Evolutionary conservation across 2,329 filamentous ascomycete species (phyloP).

Genomic region (Dryadomyces quercivorus): DNA sequence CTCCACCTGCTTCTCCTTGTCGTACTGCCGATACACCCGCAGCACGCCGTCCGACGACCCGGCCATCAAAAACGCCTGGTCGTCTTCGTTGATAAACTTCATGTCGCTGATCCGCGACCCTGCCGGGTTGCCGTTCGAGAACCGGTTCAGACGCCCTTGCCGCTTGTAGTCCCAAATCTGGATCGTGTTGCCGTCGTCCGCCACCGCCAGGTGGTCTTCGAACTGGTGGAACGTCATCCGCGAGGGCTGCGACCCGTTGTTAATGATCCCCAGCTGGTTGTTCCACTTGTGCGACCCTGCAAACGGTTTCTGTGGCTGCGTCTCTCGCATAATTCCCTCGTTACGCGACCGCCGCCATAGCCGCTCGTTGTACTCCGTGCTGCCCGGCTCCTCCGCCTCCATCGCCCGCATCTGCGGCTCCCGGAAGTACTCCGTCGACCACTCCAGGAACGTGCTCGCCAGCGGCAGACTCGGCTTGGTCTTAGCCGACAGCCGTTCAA

Average conservation of each 20-base stretch:
- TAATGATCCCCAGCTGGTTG: constrained; percentile 67
- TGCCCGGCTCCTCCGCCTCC: constrained; percentile 91
- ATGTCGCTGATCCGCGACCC: constrained; percentile 90
- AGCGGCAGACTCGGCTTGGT: constrained; percentile 58
- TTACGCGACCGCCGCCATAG: constrained; percentile 89
- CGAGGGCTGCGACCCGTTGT: constrained; percentile 77
- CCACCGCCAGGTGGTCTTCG: constrained; percentile 86
- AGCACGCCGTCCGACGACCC: constrained; percentile 92
- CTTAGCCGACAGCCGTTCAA: constrained; percentile 47
- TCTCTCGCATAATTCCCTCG: constrained; percentile 81
- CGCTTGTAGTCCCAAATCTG: constrained; percentile 90
- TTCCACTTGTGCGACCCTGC: constrained; percentile 83
- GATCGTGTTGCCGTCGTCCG: constrained; percentile 84
- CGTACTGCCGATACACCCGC: constrained; percentile 87
- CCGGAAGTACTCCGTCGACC: constrained; percentile 95
- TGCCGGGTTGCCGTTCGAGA: constrained; percentile 87
- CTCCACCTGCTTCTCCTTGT: constrained; percentile 62
- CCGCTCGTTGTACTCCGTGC: constrained; percentile 88
- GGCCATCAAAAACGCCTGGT: constrained; percentile 87
- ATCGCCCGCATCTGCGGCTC: constrained; percentile 97
- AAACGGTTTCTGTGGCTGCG: constrained; percentile 83
- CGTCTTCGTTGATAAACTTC: constrained; percentile 96
- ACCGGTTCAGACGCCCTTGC: constrained; percentile 62
- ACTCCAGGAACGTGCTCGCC: constrained; percentile 76
- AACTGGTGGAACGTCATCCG: constrained; percentile 98